A percentile compares a stretch with the other conserved stretches of the same genome.
Conservation (phyloP, 306 rosid species). For the Casuarina equisetifolia region DNA sequence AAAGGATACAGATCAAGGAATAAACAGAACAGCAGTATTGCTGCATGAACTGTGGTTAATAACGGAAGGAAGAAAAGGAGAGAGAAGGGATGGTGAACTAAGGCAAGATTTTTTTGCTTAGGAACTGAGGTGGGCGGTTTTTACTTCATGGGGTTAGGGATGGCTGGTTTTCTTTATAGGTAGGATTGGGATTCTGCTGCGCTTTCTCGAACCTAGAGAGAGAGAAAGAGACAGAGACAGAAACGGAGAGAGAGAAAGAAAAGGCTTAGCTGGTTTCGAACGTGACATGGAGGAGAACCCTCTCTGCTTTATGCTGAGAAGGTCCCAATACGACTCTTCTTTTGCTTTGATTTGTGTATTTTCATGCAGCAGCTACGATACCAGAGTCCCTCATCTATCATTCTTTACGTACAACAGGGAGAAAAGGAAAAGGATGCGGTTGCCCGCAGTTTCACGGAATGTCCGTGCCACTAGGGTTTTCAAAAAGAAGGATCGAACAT, state of each 20-base stretch:
- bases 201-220: slow-evolving; percentile 58
- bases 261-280: slow-evolving; percentile 56
- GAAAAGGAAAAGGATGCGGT: slow-evolving; percentile 38
- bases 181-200: slow-evolving; percentile 62
- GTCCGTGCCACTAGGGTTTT: background rate
- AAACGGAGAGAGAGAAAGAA: slow-evolving; percentile 31
- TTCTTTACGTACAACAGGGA: slow-evolving; percentile 56
- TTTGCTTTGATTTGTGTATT: slow-evolving; percentile 77
- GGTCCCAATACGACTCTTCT: slow-evolving; percentile 54
- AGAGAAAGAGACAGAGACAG: slow-evolving; percentile 31
- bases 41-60: slow-evolving; percentile 33
- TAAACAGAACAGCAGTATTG: slow-evolving; percentile 32
- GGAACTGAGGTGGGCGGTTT: background rate
- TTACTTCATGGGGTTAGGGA: slow-evolving; percentile 42
- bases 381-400: slow-evolving; percentile 46
- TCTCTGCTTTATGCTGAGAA: slow-evolving; percentile 72
- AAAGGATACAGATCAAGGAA: slow-evolving; percentile 25
- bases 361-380: slow-evolving; percentile 62
- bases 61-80: slow-evolving; percentile 7
- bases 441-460: slow-evolving; percentile 31
- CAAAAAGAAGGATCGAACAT: background rate
- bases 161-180: slow-evolving; percentile 81
- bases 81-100: slow-evolving; percentile 14
- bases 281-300: slow-evolving; percentile 61
- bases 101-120: slow-evolving; percentile 20